Conservation (phyloP, 108 stramenopile species). For the Fragilaria crotonensis region DNA sequence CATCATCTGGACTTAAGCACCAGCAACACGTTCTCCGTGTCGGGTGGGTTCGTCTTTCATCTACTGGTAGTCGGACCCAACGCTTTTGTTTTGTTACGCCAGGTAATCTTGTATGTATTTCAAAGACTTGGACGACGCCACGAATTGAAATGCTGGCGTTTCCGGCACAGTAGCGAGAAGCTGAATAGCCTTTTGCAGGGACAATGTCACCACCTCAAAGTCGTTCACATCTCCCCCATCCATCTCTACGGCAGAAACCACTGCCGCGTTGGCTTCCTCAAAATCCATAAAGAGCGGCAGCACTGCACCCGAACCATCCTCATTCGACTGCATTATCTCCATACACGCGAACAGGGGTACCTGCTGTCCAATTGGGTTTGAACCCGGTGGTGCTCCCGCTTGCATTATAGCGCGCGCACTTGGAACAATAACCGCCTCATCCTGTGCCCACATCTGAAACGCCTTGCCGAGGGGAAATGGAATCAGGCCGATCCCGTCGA, state of each 20-base stretch:
- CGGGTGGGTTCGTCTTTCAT: too few relatives aligned
- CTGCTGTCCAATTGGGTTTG: constrained; percentile 51
- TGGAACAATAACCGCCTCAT: constrained; percentile 59
- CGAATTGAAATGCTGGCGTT: background rate
- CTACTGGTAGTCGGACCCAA: too few relatives aligned
- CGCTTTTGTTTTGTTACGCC: too few relatives aligned
- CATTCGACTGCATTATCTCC: constrained; percentile 47
- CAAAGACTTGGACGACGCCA: background rate
- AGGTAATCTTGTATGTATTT: background rate
- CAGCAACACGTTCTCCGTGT: too few relatives aligned
- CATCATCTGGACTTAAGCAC: too few relatives aligned
- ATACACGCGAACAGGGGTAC: constrained; percentile 69
- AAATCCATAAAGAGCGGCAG: constrained; percentile 54
- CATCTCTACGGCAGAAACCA: constrained; percentile 34
- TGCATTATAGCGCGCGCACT: constrained; percentile 33
- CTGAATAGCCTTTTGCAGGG: constrained; percentile 33
- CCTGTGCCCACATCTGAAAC: constrained; percentile 42
- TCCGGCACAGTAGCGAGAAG: constrained; percentile 33
- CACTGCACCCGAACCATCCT: constrained; percentile 34
- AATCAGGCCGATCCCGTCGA: background rate
- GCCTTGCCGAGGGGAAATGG: constrained; percentile 3
- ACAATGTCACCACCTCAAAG: constrained; percentile 47
- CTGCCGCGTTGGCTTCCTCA: constrained; percentile 45
- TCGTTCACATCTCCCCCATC: constrained; percentile 41
- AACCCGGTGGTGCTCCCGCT: constrained; percentile 56